Base-by-base conservation (phyloP, 2,329 filamentous ascomycete genomes). In the Neodidymelliopsis sp. region DNA sequence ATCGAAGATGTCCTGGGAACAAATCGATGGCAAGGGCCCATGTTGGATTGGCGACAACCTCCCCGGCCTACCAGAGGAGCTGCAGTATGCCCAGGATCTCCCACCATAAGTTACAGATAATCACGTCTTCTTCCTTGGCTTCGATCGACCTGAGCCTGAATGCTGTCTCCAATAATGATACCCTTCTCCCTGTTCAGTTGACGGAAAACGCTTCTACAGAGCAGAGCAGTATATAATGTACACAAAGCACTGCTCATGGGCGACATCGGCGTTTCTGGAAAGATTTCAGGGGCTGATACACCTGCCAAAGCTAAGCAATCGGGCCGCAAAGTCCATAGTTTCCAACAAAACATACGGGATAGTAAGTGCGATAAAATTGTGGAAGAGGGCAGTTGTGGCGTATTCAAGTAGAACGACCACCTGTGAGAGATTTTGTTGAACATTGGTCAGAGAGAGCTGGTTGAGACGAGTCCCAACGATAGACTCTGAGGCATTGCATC, bases 151-250 rank as follows among this genome's bases (percentile, higher is more conserved):
- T 12, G 35, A 39, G 9, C 23, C n/a, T n/a, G 22, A 24, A 12
- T 34, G 28, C 42, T 31, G 20, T 22, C 42, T 31, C 12, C 20
- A 33, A 27, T 28, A 18, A 13, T 44, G 28, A 35, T 27, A n/a
- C 6, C 28, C 16, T n/a, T 46, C 22, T n/a, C 22, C 29, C 13
- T 33, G 15, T 22, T 33, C 22, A 24, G 38, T 22, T 23, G 29
- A 27, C 11, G 38, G 11, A 37, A 15, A 29, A 6, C 4, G 25
- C n/a, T 39, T 19, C n/a, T 25, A 39, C 25, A 13, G 11, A 20
- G 25, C 24, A 39, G 18, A 25, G 22, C 18, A 22, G 2, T 27
- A 13, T 25, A 39, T 13, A 5, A 22, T 29, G 11, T 28, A 39
- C 35, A 37, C 15, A 27, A 30, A 16, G 13, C 20, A 15, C 23